Conservation (phyloP, 192 early-diverging fungal genomes). For the Backusella luteola region DNA sequence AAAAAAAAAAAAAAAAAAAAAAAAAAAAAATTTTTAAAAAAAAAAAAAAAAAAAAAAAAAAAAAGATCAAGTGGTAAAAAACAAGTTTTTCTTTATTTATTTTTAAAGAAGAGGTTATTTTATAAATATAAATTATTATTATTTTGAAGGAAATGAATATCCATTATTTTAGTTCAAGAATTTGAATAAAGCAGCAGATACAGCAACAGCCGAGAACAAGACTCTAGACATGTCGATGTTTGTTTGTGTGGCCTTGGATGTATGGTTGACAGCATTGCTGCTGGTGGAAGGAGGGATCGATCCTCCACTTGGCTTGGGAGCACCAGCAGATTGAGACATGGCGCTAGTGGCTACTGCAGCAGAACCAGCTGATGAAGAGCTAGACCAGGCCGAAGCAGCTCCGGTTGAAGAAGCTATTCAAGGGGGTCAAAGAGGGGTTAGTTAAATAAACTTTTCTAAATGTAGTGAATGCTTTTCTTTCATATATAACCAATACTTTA, state of each 20-base stretch:
- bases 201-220: not conserved
- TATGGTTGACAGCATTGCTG: constrained; percentile 2
- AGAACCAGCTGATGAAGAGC: not conserved
- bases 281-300: not conserved
- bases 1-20: not conserved
- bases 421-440: not conserved
- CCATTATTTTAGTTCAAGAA: not conserved
- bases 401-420: constrained; percentile 1
- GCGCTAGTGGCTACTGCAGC: not conserved
- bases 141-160: not conserved
- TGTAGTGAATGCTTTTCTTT: not conserved
- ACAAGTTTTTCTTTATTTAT: not conserved
- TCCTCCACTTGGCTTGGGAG: not conserved
- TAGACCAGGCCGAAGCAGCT: not conserved
- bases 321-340: not conserved
- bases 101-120: not conserved
- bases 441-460: not conserved
- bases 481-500: not conserved
- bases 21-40: not conserved
- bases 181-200: not conserved
- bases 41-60: not conserved
- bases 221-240: not conserved
- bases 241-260: not conserved
- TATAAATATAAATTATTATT: not conserved
- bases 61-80: not conserved